phyloP scores from a whole-genome alignment of 2,329 filamentous ascomycete genomes.

The Alternaria gaisen region DNA sequence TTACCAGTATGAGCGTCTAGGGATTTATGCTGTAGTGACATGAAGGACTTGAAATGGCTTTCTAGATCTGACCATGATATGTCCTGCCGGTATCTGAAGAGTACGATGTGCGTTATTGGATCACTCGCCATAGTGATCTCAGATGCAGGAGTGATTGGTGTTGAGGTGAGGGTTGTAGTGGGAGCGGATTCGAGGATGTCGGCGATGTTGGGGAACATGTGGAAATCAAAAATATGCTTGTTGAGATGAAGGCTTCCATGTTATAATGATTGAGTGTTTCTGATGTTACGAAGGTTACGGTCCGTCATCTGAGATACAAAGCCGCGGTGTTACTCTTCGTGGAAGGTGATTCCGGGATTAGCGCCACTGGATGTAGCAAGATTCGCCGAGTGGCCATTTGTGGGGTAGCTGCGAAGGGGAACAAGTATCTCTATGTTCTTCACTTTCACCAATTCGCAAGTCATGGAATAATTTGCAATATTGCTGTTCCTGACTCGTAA shows the following conservation, averaged over 20 bases:
- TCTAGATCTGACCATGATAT: constrained; percentile 47
- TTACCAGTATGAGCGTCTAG: constrained; percentile 35
- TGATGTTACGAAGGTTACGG: not conserved
- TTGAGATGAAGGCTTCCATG: not conserved
- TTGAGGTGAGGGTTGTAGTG: not conserved
- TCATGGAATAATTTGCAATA: too few relatives aligned
- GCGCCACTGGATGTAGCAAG: not conserved
- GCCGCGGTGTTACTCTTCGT: not conserved
- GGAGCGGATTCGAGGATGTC: constrained; percentile 12
- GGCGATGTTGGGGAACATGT: constrained; percentile 13
- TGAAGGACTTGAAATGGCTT: constrained; percentile 43
- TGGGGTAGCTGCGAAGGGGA: not conserved
- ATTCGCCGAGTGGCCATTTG: not conserved
- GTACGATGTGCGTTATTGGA: constrained; percentile 47
- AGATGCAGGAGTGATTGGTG: constrained; percentile 4
- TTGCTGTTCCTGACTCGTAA: too few relatives aligned
- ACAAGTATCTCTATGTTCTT: not conserved
- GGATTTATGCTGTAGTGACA: constrained; percentile 35
- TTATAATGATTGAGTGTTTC: not conserved
- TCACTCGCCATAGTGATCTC: constrained; percentile 5
- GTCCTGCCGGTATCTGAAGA: constrained; percentile 45
- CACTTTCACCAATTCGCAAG: too few relatives aligned
- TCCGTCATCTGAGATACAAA: not conserved
- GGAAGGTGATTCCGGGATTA: not conserved
- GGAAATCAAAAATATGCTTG: not conserved